phyloP scores from a whole-genome alignment of 169 alveolate genomes.

The Eimeria acervulina region DNA sequence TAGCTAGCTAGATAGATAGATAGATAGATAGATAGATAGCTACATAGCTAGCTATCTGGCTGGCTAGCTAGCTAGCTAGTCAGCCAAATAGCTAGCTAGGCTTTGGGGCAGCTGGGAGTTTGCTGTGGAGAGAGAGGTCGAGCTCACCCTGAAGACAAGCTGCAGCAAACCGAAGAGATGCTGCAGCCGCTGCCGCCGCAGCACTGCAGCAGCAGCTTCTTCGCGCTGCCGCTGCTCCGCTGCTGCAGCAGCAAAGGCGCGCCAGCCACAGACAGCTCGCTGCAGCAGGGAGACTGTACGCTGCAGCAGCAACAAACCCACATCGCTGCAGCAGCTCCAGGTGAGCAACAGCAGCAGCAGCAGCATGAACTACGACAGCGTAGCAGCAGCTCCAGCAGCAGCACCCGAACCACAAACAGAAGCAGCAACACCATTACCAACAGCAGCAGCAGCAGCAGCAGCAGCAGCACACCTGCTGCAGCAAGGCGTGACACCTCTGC shows the following conservation, averaged over 20 bases:
- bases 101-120: neutral
- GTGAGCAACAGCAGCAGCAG: neutral
- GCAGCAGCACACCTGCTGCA: conserved; percentile 27
- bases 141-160: neutral
- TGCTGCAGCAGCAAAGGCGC: conserved; percentile 45
- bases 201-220: conserved; percentile 25
- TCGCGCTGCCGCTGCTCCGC: conserved; percentile 38
- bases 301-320: conserved; percentile 40
- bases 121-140: neutral
- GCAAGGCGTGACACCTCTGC: conserved; percentile 35
- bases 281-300: conserved; percentile 50
- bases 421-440: conserved; percentile 16
- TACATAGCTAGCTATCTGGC: neutral
- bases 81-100: conserved; percentile 6
- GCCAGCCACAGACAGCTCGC: conserved; percentile 31
- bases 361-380: neutral
- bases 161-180: conserved; percentile 1
- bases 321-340: neutral
- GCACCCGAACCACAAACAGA: neutral
- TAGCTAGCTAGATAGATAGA: neutral
- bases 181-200: conserved; percentile 43
- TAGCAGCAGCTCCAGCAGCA: conserved; percentile 17
- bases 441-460: conserved; percentile 67
- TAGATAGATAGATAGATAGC: neutral
- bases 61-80: neutral